Evolutionary conservation across 139 green algal species (phyloP), one percentile per base, ranked within the genome.

Genomic region (Chara braunii): DNA sequence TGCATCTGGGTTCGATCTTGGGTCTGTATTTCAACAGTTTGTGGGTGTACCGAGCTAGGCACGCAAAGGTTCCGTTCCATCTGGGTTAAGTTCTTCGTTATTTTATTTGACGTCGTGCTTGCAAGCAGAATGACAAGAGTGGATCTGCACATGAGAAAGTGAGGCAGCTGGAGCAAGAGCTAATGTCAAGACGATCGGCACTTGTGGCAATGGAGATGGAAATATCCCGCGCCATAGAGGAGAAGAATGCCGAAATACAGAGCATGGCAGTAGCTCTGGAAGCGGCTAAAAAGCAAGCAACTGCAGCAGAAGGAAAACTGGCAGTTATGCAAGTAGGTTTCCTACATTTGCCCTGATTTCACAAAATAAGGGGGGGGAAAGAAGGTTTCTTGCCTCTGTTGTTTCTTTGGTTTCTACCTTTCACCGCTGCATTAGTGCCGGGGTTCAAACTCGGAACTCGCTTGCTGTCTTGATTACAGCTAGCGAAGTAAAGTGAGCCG

Each of bases 41-140:
- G n/a, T n/a, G n/a, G n/a, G n/a, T n/a, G n/a, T n/a, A n/a, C n/a
- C n/a, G n/a, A n/a, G n/a, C n/a, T n/a, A n/a, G n/a, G n/a, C n/a
- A n/a, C n/a, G n/a, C n/a, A n/a, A n/a, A n/a, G n/a, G n/a, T n/a
- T n/a, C n/a, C n/a, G n/a, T n/a, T n/a, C n/a, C n/a, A n/a, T n/a
- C n/a, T n/a, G n/a, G n/a, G n/a, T n/a, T n/a, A n/a, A n/a, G n/a
- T n/a, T n/a, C n/a, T n/a, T n/a, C n/a, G n/a, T n/a, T n/a, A n/a
- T n/a, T n/a, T n/a, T n/a, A n/a, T n/a, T n/a, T n/a, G n/a, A n/a
- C n/a, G n/a, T n/a, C n/a, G n/a, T n/a, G n/a, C n/a, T n/a, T n/a
- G n/a, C n/a, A 18, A 48, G 40, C 62, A 71, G 62, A 69, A 54
- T 7, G 24, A 70, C 28, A 34, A 57, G 18, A 70, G 62, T 3